Evolutionary conservation across 1,284 basidiomycete species (phyloP), one percentile per base, ranked within the genome.

Genomic region (Fomitiporia mediterranea): DNA sequence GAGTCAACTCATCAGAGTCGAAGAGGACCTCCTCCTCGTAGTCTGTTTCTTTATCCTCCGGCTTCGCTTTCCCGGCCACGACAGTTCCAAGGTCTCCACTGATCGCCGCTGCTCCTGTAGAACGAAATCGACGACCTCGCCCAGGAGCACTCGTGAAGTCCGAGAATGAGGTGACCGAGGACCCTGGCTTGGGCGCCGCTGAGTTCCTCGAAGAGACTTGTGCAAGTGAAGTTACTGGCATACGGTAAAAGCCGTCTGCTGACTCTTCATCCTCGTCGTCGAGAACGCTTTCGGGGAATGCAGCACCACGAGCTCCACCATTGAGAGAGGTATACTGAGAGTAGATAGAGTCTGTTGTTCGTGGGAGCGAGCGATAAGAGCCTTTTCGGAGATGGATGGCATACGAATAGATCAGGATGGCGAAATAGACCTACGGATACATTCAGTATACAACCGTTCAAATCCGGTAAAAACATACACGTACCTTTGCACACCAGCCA

Each of bases 341-440:
- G 39, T 60, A 50, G 40, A 58, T 39, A 34, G 68, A 63, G 47
- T 69, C 61, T 21, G 65, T 68, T 39, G 72, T 65, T 59, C 79
- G 77, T 2, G 92, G 89, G 42, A 98, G 83, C 15, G 85, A 77
- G 64, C 90, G 87, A 69, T 97, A 98, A 11, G 93, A 91, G 47
- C 92, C 91, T 66, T 89, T 89, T 37, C 95, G 89, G 46, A 99
- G 84, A 70, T 98, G 96, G 1, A 86, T 78, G 2, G 95, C 94
- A 70, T 93, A 98, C 8, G 96, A 98, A 71, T 98, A 99, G 34
- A 99, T 75, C 37, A 96, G 73, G 30, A 91, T 73, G 37, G 91
- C 89, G 71, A 98, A 95, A 76, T 98, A 99, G 62, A 97, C 78
- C 95, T 98, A 42, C n/a, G 34, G 28, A 27, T 15, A 35, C 42